Base-by-base conservation (phyloP, 2,329 filamentous ascomycete genomes). In the Colletotrichum trifolii region DNA sequence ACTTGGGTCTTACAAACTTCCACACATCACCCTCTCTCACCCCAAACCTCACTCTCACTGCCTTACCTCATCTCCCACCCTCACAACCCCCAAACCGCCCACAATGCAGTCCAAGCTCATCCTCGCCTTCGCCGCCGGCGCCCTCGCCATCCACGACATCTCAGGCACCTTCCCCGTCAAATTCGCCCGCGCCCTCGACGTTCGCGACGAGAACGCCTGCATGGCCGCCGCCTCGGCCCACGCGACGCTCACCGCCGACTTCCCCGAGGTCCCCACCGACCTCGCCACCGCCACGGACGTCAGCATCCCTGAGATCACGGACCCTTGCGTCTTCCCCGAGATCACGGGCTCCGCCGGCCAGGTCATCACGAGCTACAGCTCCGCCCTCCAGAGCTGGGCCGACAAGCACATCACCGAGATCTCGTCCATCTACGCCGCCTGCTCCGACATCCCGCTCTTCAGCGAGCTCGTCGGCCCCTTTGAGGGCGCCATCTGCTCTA, bases 301-400 rank as follows among this genome's bases (percentile, higher is more conserved):
- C 47, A 49, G 54, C 34, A 67, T 71, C 38, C 39, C 55, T 40
- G 68, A 70, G 25, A 13, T 65, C 46, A 62, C 62, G 40, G 61
- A 72, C 56, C 35, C 49, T 2, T 75, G 73, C 65, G 68, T 69
- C 17, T 49, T 74, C 42, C 73, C 73, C 12, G 57, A 53, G 8
- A 60, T 74, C 42, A 75, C 73, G 4, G 73, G 73, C 15, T 63
- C 70, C 17, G 49, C 68, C 52, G 71, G 71, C 45, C 54, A 63
- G 3, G 69, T 71, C 45, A 71, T 73, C 62, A 69, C 70, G 8
- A 71, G 70, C 8, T 75, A 69, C 52, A 59, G 55, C 35, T 59
- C 60, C 10, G 62, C 67, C 33, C 61, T 75, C 6, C 63, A 69
- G 52, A 71, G 68, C 62, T 75, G 72, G 71, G 68, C 73, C 50